Percentiles rank a stretch among this genome's conserved stretches.
phyloP scores from a whole-genome alignment of 805 yeast genomes.

The Teunomyces lycoperdinae region DNA sequence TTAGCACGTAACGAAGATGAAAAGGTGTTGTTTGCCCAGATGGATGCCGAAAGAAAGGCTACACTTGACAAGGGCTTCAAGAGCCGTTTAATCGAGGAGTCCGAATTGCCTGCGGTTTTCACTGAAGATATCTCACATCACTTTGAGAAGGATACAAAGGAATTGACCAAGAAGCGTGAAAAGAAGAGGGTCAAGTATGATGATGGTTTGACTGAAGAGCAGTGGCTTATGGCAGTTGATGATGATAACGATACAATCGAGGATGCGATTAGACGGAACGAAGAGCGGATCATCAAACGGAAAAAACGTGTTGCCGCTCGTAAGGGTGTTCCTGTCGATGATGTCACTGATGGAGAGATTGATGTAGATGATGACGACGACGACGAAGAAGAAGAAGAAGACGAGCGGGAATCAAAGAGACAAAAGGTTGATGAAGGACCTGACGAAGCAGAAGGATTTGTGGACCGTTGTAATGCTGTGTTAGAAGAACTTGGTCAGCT shows the following conservation, averaged over 20 bases:
- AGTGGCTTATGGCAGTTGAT: slow-evolving; percentile 64
- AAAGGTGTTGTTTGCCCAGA: slow-evolving; percentile 48
- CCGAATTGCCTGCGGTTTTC: slow-evolving; percentile 24
- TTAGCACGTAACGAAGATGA: slow-evolving; percentile 70
- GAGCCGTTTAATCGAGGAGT: slow-evolving; percentile 20
- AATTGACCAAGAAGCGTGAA: slow-evolving; percentile 24
- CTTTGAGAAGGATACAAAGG: slow-evolving; percentile 23
- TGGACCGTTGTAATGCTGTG: slow-evolving; percentile 28
- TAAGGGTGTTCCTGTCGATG: slow-evolving; percentile 15
- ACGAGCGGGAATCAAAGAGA: slow-evolving; percentile 6
- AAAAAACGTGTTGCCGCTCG: slow-evolving; percentile 21
- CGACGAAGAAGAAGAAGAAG: slow-evolving; percentile 12
- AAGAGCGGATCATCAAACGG: slow-evolving; percentile 40
- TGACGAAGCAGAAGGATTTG: slow-evolving; percentile 15
- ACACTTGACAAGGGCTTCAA: slow-evolving; percentile 18
- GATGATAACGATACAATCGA: slow-evolving; percentile 64
- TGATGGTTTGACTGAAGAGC: slow-evolving; percentile 46
- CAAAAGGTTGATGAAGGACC: neutral
- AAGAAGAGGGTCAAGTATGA: slow-evolving; percentile 29
- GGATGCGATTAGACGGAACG: slow-evolving; percentile 55
- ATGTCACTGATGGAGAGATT: slow-evolving; percentile 19
- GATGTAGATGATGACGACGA: slow-evolving; percentile 25
- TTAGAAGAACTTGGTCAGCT: slow-evolving; percentile 42
- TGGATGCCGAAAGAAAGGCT: slow-evolving; percentile 57
- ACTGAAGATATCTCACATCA: slow-evolving; percentile 27